Base-by-base conservation (phyloP, 306 rosid genomes). In the Fragaria ananassa region DNA sequence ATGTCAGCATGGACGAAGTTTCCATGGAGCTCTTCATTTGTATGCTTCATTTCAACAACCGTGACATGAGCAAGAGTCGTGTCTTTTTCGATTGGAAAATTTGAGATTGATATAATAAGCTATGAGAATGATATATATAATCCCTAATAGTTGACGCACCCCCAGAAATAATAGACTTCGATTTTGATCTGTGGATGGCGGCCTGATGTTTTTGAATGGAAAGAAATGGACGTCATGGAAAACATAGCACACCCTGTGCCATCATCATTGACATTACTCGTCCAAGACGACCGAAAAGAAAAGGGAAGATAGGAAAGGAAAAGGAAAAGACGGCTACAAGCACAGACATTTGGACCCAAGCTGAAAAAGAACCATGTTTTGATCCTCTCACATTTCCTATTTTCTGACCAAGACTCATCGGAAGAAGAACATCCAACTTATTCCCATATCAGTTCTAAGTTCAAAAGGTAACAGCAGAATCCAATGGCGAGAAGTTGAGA, bases 31-130 rank as follows among this genome's bases (percentile, higher is more conserved):
- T 53, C 83, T 53, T 77, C 29, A 47, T 1, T 70, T 61, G 25
- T 31, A 41, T 45, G 23, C 12, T 63, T 73, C 45, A 57, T 63
- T 61, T 77, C 51, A 73, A 73, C 56, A 66, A 68, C 60, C 78
- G 54, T 76, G 78, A 79, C 72, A 71, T 37, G 58, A 76, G 58
- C 69, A 46, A 71, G 51, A 57, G 58, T 29, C 7, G 27, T 66
- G 66, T 65, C 79, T 10, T 68, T 80, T 74, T 47, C 75, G 13
- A 5, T 4, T 37, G 14, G 44, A 71, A 47, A 47, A 12, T 47
- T 10, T 0, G 51, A 0, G 2, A 54, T 61, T 64, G 27, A 34
- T 18, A 57, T 18, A 44, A 34, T n/a, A 17, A 34, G 3, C 17
- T 12, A 29, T 39, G 60, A 68, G 12, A 45, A 69, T 37, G 65